phyloP scores from a whole-genome alignment of 306 rosid genomes.

The Cicer arietinum region DNA sequence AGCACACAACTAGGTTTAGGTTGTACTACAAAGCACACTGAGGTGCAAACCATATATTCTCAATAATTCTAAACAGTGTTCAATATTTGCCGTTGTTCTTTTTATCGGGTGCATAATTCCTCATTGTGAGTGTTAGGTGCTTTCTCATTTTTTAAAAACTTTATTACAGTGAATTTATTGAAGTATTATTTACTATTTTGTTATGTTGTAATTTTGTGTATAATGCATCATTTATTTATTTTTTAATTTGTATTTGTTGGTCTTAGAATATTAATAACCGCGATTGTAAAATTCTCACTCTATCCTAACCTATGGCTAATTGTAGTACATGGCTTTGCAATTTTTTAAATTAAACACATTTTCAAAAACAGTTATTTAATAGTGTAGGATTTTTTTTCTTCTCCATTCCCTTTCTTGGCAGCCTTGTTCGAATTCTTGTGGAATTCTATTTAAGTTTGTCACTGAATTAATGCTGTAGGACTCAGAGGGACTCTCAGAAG shows the following conservation, averaged over 20 bases:
- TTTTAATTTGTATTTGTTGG: background rate
- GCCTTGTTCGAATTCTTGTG: slow-evolving; percentile 21
- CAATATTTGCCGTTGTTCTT: slow-evolving; percentile 30
- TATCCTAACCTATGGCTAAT: background rate
- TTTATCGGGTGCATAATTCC: background rate
- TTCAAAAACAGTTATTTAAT: slow-evolving; percentile 19
- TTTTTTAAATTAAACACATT: slow-evolving; percentile 9
- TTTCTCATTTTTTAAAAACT: slow-evolving; percentile 24
- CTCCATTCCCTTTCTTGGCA: slow-evolving; percentile 28
- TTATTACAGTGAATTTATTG: background rate
- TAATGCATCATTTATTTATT: slow-evolving; percentile 5
- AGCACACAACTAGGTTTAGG: background rate
- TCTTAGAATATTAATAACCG: slow-evolving; percentile 22
- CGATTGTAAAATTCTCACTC: background rate
- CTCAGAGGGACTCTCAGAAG: slow-evolving; percentile 75
- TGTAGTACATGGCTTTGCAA: slow-evolving; percentile 20
- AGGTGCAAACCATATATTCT: background rate
- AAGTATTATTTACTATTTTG: slow-evolving; percentile 17
- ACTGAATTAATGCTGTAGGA: slow-evolving; percentile 61
- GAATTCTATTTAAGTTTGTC: slow-evolving; percentile 40
- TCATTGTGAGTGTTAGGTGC: background rate
- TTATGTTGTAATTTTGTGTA: background rate
- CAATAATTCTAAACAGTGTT: slow-evolving; percentile 7
- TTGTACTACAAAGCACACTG: slow-evolving; percentile 14
- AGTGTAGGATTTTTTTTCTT: slow-evolving; percentile 16